These are phyloP conservation scores for Saitozyma podzolica DNA, from an alignment of 768 basidiomycete genomes.

Conservation along the genomic window DNA sequence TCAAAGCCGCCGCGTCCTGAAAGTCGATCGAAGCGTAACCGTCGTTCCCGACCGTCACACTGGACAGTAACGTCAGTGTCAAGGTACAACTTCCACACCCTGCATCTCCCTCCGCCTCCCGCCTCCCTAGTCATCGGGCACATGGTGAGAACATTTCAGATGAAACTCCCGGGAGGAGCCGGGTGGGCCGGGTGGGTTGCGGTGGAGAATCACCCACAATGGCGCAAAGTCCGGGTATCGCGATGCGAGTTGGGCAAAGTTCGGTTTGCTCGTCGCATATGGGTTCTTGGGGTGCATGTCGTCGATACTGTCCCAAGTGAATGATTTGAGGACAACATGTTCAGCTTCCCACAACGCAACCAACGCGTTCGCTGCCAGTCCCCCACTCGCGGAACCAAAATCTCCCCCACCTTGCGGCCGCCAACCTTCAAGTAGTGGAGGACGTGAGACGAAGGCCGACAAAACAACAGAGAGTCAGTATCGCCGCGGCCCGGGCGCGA, in stretches of 20 bases:
- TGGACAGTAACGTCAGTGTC: conserved; percentile 3
- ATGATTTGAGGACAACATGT: no score
- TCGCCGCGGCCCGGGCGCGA: no score
- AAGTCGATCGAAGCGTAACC: conserved; percentile 68
- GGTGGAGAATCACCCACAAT: conserved; percentile 55
- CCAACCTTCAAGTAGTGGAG: no score
- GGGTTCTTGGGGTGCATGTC: conserved; percentile 57
- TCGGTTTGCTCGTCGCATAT: conserved; percentile 56
- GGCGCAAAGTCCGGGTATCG: conserved; percentile 62
- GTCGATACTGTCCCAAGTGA: no score
- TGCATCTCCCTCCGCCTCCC: no score
- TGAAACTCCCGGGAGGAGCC: neutral
- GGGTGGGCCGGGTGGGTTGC: neutral
- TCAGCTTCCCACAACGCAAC: no score
- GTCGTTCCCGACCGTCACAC: conserved; percentile 24
- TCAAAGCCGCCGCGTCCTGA: conserved; percentile 67
- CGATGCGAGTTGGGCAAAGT: conserved; percentile 65
- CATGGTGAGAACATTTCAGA: neutral
- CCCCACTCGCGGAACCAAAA: no score
- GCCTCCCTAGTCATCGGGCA: no score
- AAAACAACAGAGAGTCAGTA: no score
- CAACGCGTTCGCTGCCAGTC: no score
- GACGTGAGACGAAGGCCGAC: no score
- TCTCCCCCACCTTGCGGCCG: no score
- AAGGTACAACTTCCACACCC: neutral